Evolutionary conservation across 352 stramenopile species (phyloP), one percentile per base, ranked within the genome.

Genomic region (Globisporangium nunn): DNA sequence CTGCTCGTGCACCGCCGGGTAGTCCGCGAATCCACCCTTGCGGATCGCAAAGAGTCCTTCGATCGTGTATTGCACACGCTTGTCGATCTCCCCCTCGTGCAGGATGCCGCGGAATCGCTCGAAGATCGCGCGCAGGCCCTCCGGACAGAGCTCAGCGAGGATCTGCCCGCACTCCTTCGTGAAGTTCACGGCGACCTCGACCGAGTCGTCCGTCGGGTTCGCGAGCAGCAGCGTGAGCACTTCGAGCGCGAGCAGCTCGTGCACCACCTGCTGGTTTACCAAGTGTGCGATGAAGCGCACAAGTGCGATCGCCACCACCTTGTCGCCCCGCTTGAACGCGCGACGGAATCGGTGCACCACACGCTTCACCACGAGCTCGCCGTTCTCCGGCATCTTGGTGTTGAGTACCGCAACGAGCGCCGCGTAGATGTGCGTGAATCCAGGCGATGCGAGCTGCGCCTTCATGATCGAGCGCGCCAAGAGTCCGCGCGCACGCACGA

Each of bases 21-120:
- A 98, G 55, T 98, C 95, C 0, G 71, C 78, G 67, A 99, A 99
- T 0, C 85, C 87, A 17, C 78, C 88, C 61, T 98, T 98, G 44
- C 95, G 89, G 59, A 98, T 93, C 11, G 95, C 95, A 68, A 99
- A 98, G 11, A 99, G 67, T 3, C 92, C 81, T 70, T 99, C 96
- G 46, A 99, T 98, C 48, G 96, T 98, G 75, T 99, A 99, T 76
- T 99, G 96, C 23, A 98, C 96, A 28, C 96, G 78, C 64, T 98
- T 98, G 66, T 98, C 96, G 53, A 99, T 96, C 59, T 91, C 68
- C 11, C 96, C 96, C 75, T 99, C 96, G 59, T 99, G 96, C 6
- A 99, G 72, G 61, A 99, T 97, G 28, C 87, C 88, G 43, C 97
- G 85, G 68, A 99, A 98, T 0, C 96, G 83, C 62, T 99, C 97